Evolutionary conservation across 2,329 filamentous ascomycete species (phyloP), one percentile per base, ranked within the genome.

Genomic region (Hymenoscyphus fraxineus): DNA sequence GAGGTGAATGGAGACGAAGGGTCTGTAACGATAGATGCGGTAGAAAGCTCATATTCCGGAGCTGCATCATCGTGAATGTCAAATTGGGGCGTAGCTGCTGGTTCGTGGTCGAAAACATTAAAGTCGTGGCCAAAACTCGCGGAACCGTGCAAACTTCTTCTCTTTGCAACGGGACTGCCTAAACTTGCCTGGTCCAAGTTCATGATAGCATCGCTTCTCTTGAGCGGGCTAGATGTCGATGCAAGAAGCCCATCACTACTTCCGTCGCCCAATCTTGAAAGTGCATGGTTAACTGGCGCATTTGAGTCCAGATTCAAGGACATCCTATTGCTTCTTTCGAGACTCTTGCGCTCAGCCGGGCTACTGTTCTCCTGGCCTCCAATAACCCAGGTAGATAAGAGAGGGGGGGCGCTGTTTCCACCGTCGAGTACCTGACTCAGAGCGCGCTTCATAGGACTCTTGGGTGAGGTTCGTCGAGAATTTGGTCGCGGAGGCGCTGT

Each of bases 151-250:
- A 96, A 78, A 77, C 93, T 97, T 73, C 95, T 87, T 69, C 95
- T 86, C 81, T 97, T 97, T 58, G 93, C 91, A 65, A 94, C 91
- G 0, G 95, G 94, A 73, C 91, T 97, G 70, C 91, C 91, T 63
- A 90, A 82, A 71, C 84, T 89, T 35, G 87, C 83, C 68, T 91
- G 89, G 72, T 96, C 93, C 59, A 96, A 80, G 73, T 92, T 92
- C 90, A 96, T 94, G 60, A 89, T 89, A 55, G 91, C 89, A 79
- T 98, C 94, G 74, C 90, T 94, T 71, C 95, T 88, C 82, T 98
- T 97, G 71, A 98, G 80, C 5, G 94, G 93, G 75, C 94, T 97
- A 6, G 89, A 88, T 66, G 87, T 86, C 22, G 84, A 80, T 19
- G 85, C 80, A 59, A 81, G 78, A 60, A 79, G 79, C 44, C 57